These are phyloP conservation scores for Penicillium capsulatum DNA, from an alignment of 2,329 filamentous ascomycete species.

Conservation along the genomic window DNA sequence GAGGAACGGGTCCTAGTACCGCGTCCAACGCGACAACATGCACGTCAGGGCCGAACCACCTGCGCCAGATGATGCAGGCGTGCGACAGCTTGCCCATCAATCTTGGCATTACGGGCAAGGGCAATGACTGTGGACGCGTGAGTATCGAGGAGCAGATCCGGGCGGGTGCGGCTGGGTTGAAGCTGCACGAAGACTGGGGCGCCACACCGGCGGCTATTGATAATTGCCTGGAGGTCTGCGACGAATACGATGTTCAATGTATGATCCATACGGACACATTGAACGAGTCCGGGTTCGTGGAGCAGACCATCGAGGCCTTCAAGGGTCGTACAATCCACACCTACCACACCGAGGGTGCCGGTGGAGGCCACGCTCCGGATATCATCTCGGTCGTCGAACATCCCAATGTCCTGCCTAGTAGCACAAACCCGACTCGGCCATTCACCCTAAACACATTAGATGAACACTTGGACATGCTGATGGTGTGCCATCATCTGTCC, in stretches of 20 bases:
- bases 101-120: conserved; percentile 86
- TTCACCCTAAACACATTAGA: conserved; percentile 90
- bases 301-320: conserved; percentile 81
- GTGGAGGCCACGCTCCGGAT: conserved; percentile 90
- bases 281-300: conserved; percentile 96
- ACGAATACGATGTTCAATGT: conserved; percentile 87
- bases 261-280: conserved; percentile 94
- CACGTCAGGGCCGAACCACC: conserved; percentile 78
- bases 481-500: conserved; percentile 93
- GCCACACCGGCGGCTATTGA: conserved; percentile 88
- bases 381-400: conserved; percentile 93
- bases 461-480: conserved; percentile 96
- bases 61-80: conserved; percentile 85
- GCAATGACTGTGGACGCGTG: conserved; percentile 70
- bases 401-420: conserved; percentile 80
- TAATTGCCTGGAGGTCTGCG: conserved; percentile 76
- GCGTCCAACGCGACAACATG: conserved; percentile 91
- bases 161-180: conserved; percentile 84
- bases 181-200: conserved; percentile 96
- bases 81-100: conserved; percentile 79
- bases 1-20: conserved; percentile 87
- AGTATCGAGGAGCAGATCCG: conserved; percentile 74
- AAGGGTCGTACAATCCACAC: conserved; percentile 87
- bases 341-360: conserved; percentile 94
- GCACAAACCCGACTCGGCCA: conserved; percentile 87